Evolutionary conservation across 768 basidiomycete genomes (phyloP).

Genomic region (Rhizopogon salebrosus): DNA sequence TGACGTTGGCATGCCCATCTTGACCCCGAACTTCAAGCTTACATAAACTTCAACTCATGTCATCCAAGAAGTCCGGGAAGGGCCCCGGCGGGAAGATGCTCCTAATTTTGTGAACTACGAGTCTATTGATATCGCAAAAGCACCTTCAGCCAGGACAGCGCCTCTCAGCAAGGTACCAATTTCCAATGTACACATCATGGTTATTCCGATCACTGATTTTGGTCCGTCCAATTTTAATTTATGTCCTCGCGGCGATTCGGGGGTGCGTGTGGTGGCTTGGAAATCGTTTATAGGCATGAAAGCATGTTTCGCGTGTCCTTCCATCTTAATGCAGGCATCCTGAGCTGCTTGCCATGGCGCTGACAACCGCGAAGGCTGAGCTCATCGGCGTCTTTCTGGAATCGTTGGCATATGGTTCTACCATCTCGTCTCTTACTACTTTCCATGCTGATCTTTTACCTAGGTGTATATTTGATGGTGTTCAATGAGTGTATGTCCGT

Average conservation of each 20-base stretch:
- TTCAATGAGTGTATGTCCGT: conserved; percentile 6
- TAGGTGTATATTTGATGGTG: conserved; percentile 9
- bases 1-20: too few relatives aligned
- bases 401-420: conserved; percentile 7
- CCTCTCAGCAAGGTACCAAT: background rate
- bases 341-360: conserved; percentile 1
- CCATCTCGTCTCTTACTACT: background rate
- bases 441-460: background rate
- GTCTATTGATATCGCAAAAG: background rate
- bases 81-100: background rate
- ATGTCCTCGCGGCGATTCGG: background rate
- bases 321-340: background rate
- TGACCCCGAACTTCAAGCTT: too few relatives aligned
- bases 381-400: conserved; percentile 9
- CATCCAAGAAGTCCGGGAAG: too few relatives aligned
- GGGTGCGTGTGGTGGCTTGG: background rate
- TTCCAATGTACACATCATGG: too few relatives aligned
- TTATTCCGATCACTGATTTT: background rate
- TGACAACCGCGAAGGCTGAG: conserved; percentile 5
- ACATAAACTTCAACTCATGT: too few relatives aligned
- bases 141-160: background rate
- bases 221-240: background rate
- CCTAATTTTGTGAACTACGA: background rate
- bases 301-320: background rate
- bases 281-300: background rate